A percentile compares a stretch with the other conserved stretches of the same genome.
These are phyloP conservation scores for Xylona heveae DNA, from an alignment of 495 filamentous ascomycete species.

Conservation along the genomic window DNA sequence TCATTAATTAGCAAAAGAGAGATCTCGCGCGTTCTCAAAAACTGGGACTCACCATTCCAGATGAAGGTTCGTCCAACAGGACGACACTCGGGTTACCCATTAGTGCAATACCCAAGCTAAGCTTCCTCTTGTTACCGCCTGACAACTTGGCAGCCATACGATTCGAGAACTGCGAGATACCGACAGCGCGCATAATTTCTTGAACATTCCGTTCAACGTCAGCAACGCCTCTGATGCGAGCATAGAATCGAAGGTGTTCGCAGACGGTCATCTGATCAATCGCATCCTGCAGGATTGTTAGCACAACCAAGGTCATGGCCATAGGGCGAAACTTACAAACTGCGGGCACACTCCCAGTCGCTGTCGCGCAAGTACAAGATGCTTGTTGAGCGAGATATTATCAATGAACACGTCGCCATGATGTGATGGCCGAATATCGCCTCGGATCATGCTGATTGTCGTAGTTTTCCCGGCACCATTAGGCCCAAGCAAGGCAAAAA, in stretches of 20 bases:
- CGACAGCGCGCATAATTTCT: slow-evolving; percentile 35
- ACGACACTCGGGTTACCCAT: slow-evolving; percentile 53
- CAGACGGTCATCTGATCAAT: slow-evolving; percentile 49
- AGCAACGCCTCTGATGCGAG: slow-evolving; percentile 41
- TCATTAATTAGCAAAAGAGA: too few species aligned
- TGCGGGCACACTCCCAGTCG: slow-evolving; percentile 65
- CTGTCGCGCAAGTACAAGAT: slow-evolving; percentile 40
- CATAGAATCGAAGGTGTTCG: slow-evolving; percentile 58
- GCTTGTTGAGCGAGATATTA: slow-evolving; percentile 38
- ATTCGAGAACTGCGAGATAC: slow-evolving; percentile 31
- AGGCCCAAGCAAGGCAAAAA: slow-evolving; percentile 70
- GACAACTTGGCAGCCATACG: slow-evolving; percentile 44
- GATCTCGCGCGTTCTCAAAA: too few species aligned
- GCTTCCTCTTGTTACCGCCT: slow-evolving; percentile 55
- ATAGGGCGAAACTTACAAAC: slow-evolving; percentile 32
- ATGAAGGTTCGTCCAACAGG: slow-evolving; percentile 48
- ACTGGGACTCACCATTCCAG: too few species aligned
- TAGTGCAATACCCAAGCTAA: slow-evolving; percentile 51
- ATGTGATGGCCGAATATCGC: slow-evolving; percentile 47
- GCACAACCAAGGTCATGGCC: neutral
- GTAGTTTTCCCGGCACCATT: slow-evolving; percentile 82
- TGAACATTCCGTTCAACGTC: slow-evolving; percentile 40
- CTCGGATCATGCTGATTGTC: slow-evolving; percentile 56
- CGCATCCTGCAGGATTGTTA: slow-evolving; percentile 17
- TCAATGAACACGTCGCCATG: slow-evolving; percentile 56